These are phyloP conservation scores for Solanum sitiens DNA, from an alignment of 257 asterid genomes.

Conservation along the genomic window DNA sequence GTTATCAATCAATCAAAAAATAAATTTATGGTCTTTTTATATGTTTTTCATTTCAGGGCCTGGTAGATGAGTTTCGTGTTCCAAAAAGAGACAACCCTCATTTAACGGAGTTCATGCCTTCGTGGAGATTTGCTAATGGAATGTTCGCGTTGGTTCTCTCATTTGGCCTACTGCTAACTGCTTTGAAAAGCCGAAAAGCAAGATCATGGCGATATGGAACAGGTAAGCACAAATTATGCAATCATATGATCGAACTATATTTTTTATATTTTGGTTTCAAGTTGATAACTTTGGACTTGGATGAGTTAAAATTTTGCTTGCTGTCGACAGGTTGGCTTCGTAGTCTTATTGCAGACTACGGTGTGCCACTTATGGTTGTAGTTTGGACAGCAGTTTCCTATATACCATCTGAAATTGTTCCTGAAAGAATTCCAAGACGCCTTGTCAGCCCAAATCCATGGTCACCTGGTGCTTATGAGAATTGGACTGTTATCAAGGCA, in stretches of 20 bases:
- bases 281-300: background rate
- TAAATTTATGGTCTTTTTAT: background rate
- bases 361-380: conserved; percentile 91
- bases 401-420: conserved; percentile 64
- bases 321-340: conserved; percentile 56
- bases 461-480: conserved; percentile 81
- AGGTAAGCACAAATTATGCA: conserved; percentile 26
- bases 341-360: conserved; percentile 86
- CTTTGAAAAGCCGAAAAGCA: conserved; percentile 74
- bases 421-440: conserved; percentile 82
- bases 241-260: background rate
- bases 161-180: conserved; percentile 67
- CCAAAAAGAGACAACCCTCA: conserved; percentile 49
- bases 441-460: conserved; percentile 94
- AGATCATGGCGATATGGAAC: conserved; percentile 87
- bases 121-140: conserved; percentile 92
- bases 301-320: background rate
- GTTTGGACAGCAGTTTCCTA: conserved; percentile 83
- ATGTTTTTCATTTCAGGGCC: conserved; percentile 33
- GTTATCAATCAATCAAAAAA: background rate
- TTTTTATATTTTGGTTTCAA: background rate
- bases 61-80: conserved; percentile 78
- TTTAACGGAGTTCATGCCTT: conserved; percentile 36
- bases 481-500: conserved; percentile 91
- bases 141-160: conserved; percentile 79